These are phyloP conservation scores for Salvia sclarea DNA, from an alignment of 305 asterid species.

Conservation along the genomic window DNA sequence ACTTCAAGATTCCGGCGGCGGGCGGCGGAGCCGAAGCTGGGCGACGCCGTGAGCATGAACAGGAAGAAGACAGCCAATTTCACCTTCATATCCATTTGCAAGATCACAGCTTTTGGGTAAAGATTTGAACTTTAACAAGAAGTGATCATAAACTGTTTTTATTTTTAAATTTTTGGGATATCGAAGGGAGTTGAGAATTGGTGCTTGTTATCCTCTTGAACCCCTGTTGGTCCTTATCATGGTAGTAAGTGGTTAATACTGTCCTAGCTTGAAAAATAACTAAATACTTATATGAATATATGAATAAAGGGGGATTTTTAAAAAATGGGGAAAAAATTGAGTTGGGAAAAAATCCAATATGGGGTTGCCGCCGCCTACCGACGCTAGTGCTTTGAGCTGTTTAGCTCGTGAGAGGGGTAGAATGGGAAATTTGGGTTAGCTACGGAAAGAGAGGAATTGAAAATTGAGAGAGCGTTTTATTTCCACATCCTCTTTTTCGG, in stretches of 20 bases:
- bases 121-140: not conserved
- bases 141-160: slow-evolving; percentile 23
- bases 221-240: slow-evolving; percentile 27
- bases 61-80: slow-evolving; percentile 31
- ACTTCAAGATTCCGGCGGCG: slow-evolving; percentile 50
- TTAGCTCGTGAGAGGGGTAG: slow-evolving; percentile 39
- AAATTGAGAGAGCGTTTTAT: slow-evolving; percentile 29
- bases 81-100: slow-evolving; percentile 41
- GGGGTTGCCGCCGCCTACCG: slow-evolving; percentile 55
- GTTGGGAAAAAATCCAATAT: slow-evolving; percentile 43
- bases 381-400: slow-evolving; percentile 37
- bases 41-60: slow-evolving; percentile 36
- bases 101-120: not conserved
- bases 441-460: slow-evolving; percentile 10
- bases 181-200: slow-evolving; percentile 1
- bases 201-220: slow-evolving; percentile 25
- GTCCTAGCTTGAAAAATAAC: not conserved
- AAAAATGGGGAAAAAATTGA: not conserved
- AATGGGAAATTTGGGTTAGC: slow-evolving; percentile 24
- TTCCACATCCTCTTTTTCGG: slow-evolving; percentile 20
- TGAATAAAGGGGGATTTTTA: not conserved
- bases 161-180: slow-evolving; percentile 13
- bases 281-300: not conserved
- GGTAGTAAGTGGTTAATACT: slow-evolving; percentile 32
- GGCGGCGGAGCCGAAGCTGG: slow-evolving; percentile 39